Evolutionary conservation across 306 rosid genomes (phyloP), one percentile per base, ranked within the genome.

Genomic region (Dryas drummondii): DNA sequence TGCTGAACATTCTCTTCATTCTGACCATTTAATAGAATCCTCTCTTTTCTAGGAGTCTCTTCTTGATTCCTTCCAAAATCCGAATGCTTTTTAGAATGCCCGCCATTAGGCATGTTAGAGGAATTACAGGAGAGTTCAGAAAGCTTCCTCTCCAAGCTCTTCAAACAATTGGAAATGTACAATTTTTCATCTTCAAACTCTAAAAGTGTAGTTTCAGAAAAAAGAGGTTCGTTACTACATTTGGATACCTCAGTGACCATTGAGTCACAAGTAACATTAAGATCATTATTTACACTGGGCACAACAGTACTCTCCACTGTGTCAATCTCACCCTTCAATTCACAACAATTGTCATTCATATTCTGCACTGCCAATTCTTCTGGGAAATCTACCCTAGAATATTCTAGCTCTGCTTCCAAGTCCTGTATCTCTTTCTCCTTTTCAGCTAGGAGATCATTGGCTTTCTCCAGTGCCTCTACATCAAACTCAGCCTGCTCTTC

Each of bases 401-500:
- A 83, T 66, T 91, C 97, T 15, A 94, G 70, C 84, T 94, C 93
- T 10, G 88, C 85, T 78, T 94, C 97, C 82, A 94, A 78, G 81
- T 94, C 97, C 73, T 91, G 96, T 58, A 90, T 73, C 73, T 82
- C 88, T 73, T 83, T 90, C 79, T 91, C 98, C 87, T 82, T 91
- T 76, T 94, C 97, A 45, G 87, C 85, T 72, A 91, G 79, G 40
- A 90, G 84, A 79, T 92, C 97, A 46, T 87, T 88, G 67, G 97
- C 86, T 64, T 87, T 94, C 48, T 91, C 91, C 66, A 91, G 81
- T 75, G 89, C 92, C 26, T 94, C 97, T 13, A 81, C 89, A 58
- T 94, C 98, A 73, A 88, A 87, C 85, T 94, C 97, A 61, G 97
- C 93, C 86, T 94, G 98, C 83, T 94, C 98, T 73, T 94, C 98